Evolutionary conservation across 129 eudicot species (phyloP).

Genomic region (Artemisia argyi): DNA sequence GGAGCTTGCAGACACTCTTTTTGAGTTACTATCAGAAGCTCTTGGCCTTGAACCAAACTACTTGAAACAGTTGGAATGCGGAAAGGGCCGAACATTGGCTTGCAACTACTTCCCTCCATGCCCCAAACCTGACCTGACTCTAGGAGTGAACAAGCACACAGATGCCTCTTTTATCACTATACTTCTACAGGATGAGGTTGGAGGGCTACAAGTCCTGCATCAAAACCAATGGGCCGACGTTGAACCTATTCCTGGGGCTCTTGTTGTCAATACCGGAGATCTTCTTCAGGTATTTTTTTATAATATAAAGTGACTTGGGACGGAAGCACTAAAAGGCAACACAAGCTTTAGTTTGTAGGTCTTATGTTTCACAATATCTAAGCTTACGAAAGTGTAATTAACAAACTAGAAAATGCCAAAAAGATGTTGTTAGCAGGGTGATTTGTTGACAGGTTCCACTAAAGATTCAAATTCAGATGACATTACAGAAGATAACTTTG

Average conservation of each 20-base stretch:
- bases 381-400: neutral
- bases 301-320: no score
- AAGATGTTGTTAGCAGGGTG: no score
- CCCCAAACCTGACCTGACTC: constrained; percentile 51
- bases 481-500: no score
- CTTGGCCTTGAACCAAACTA: constrained; percentile 45
- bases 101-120: constrained; percentile 61
- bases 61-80: constrained; percentile 39
- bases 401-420: neutral
- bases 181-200: constrained; percentile 44
- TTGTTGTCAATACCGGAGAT: constrained; percentile 50
- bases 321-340: no score
- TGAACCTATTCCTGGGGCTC: constrained; percentile 31
- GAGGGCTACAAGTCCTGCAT: constrained; percentile 52
- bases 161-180: constrained; percentile 46
- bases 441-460: no score
- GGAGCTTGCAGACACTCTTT: constrained; percentile 29
- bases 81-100: constrained; percentile 20
- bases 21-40: constrained; percentile 48
- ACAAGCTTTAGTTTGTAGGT: no score
- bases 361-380: no score
- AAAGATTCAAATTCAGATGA: no score
- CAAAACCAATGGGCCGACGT: constrained; percentile 49
- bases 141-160: constrained; percentile 47
- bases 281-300: constrained; percentile 44